These are phyloP conservation scores for Silene conica DNA, from an alignment of 148 eudicot genomes.

Conservation along the genomic window DNA sequence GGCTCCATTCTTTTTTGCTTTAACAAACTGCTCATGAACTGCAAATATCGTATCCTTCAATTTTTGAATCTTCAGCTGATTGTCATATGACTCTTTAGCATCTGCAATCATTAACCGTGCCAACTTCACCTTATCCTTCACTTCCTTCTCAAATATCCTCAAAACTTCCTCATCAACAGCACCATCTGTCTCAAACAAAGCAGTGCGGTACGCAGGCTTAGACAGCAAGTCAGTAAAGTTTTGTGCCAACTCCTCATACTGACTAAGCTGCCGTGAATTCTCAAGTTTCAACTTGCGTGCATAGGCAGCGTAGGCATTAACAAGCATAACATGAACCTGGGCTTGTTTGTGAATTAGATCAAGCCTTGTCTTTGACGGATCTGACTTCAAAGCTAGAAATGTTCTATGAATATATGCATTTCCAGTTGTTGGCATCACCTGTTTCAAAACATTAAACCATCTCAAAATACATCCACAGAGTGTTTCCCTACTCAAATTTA, in stretches of 20 bases:
- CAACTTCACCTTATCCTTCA: slow-evolving; percentile 78
- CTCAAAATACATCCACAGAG: neutral
- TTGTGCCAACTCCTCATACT: slow-evolving; percentile 73
- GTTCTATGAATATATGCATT: slow-evolving; percentile 58
- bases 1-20: slow-evolving; percentile 81
- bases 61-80: slow-evolving; percentile 91
- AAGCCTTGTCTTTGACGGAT: slow-evolving; percentile 72
- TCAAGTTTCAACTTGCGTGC: slow-evolving; percentile 86
- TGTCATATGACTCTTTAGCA: slow-evolving; percentile 83
- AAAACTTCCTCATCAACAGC: slow-evolving; percentile 79
- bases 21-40: slow-evolving; percentile 68
- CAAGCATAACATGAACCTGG: slow-evolving; percentile 69
- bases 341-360: slow-evolving; percentile 81
- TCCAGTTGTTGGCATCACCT: slow-evolving; percentile 59
- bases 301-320: slow-evolving; percentile 78
- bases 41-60: slow-evolving; percentile 89
- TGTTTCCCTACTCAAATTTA: too few species aligned
- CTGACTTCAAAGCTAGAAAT: slow-evolving; percentile 76
- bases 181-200: slow-evolving; percentile 70
- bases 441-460: slow-evolving; percentile 20
- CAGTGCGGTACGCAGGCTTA: slow-evolving; percentile 54
- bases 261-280: slow-evolving; percentile 60
- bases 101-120: slow-evolving; percentile 77
- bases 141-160: slow-evolving; percentile 89
- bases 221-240: slow-evolving; percentile 50